Base-by-base conservation (phyloP, 2,329 filamentous ascomycete genomes). In the Chrysoporthe deuterocubensis region DNA sequence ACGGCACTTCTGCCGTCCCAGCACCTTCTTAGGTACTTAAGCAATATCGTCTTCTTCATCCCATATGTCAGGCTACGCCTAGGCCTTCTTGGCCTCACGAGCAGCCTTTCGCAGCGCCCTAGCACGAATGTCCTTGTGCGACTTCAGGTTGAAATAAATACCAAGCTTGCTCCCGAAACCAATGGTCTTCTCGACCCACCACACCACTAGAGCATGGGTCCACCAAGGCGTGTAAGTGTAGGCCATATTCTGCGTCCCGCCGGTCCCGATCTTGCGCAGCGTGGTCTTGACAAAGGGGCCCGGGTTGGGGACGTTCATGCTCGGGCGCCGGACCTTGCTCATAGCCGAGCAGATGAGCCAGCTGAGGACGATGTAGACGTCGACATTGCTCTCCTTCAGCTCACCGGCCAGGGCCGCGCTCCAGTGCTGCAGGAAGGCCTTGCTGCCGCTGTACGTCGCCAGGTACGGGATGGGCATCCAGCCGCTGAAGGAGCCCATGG, bases 391-490 rank as follows among this genome's bases (percentile, higher is more conserved):
- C 1, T 90, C 88, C 71, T 91, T 88, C 42, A 99, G 86, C 80
- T 99, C 96, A 16, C 90, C 87, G 0, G 91, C 92, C 16, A 99
- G 86, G 13, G 96, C 90, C 6, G 89, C 91, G 72, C 92, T 97
- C 96, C 96, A 99, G 76, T 97, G 91, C 81, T 98, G 95, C 61
- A 99, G 86, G 86, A 99, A 99, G 1, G 96, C 95, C 83, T 99
- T 99, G 87, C 92, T 96, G 72, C 96, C 96, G 57, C 93, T 96
- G 85, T 99, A 99, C 3, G 96, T 98, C 14, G 96, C 96, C 57
- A 99, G 87, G 65, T 96, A 89, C 6, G 96, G 94, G 0, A 93
- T 97, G 8, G 96, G 96, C 70, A 96, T 88, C 81, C 96, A 91
- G 72, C 96, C 96, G 70, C 92, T 96, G 77, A 98, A 97, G 13